Base-by-base conservation (phyloP, 495 filamentous ascomycete species). In the Sphaerosporella brunnea region DNA sequence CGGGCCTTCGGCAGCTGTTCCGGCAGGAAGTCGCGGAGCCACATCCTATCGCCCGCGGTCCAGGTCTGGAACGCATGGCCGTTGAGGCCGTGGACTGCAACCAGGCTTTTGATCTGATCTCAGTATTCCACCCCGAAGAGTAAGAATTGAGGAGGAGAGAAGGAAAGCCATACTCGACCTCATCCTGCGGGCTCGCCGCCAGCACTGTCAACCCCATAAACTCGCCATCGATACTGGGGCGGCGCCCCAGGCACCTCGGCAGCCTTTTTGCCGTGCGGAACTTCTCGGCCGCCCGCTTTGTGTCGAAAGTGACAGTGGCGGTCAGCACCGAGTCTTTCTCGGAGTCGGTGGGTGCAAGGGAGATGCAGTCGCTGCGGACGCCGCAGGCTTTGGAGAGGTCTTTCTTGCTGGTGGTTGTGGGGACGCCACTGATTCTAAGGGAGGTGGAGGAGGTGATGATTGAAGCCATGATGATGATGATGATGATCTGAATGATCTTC, bases 21-120 rank as follows among this genome's bases (percentile, higher is more conserved):
- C 1, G 56, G 55, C n/a, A 59, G 52, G 43, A 59, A 59, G 30
- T 59, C 56, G 9, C 49, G 51, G n/a, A 59, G 45, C 56, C 56
- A 59, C 36, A 52, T 44, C n/a, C 30, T 11, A 46, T 46, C 43
- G n/a, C 45, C 40, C 20, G 51, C 38, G 19, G 28, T 32, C 56
- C 56, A 59, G 1, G 56, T 51, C 18, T 46, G 23, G 16, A 48
- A 37, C 15, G 51, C 43, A 30, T 56, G 35, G 11, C 56, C 56
- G 16, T 48, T 53, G 9, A 59, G 53, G 25, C 56, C 56, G 35
- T 59, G 55, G 8, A 59, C 52, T n/a, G 56, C 56, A 23, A 58
- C 38, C 42, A 59, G 45, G 41, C 56, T 59, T 5, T 24, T 16
- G 24, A 26, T 10, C 8, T 52, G 28, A 16, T 16, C 4, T 28